Conservation (phyloP, 2,329 filamentous ascomycete genomes). For the Domatiomyces globalis region DNA sequence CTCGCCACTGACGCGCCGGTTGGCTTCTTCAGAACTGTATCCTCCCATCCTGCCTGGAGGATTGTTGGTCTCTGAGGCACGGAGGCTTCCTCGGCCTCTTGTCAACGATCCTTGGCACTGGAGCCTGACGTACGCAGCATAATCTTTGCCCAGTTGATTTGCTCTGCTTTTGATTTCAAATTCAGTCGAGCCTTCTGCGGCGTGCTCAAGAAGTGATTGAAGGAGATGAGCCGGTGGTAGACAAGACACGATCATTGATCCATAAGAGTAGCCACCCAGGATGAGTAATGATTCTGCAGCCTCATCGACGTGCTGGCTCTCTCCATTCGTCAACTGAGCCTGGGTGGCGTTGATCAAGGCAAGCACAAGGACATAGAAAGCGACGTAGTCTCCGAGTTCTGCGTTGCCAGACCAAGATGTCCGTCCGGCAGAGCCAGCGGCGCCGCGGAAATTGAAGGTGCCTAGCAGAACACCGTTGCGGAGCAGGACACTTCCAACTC, state of each 20-base stretch:
- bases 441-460: conserved; percentile 89
- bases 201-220: conserved; percentile 43
- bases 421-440: conserved; percentile 55
- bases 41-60: conserved; percentile 29
- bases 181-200: conserved; percentile 41
- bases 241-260: conserved; percentile 63
- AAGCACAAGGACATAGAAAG: conserved; percentile 65
- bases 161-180: conserved; percentile 60
- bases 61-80: not conserved
- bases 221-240: conserved; percentile 49
- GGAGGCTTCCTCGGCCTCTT: not conserved
- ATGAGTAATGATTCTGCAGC: conserved; percentile 29
- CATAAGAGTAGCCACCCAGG: conserved; percentile 79
- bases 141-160: conserved; percentile 36
- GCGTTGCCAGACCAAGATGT: conserved; percentile 80
- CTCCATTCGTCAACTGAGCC: conserved; percentile 2
- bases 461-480: conserved; percentile 58
- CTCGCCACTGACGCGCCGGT: conserved; percentile 30
- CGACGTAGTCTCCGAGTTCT: conserved; percentile 69
- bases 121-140: conserved; percentile 9
- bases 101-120: not conserved
- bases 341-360: conserved; percentile 12
- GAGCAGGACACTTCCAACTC: conserved; percentile 51
- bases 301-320: not conserved
- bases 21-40: conserved; percentile 31